These are phyloP conservation scores for Ogataea haglerorum DNA, from an alignment of 805 yeast species.

Conservation along the genomic window DNA sequence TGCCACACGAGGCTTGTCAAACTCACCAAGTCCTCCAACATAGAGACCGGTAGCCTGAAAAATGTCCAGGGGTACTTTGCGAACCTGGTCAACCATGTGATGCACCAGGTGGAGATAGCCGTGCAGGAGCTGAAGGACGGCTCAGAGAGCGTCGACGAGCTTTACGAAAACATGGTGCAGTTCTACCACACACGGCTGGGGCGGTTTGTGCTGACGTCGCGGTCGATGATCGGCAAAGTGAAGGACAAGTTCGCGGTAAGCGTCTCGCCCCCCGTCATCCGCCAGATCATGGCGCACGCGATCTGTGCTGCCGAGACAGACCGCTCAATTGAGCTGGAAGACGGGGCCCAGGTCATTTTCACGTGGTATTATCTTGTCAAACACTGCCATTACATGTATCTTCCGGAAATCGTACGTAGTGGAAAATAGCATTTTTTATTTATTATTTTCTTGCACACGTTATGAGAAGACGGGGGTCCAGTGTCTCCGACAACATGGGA, in stretches of 20 bases:
- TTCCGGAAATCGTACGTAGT: conserved; percentile 4
- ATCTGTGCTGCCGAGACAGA: background rate
- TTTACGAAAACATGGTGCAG: background rate
- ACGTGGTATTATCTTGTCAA: conserved; percentile 2
- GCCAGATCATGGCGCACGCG: background rate
- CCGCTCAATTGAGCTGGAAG: background rate
- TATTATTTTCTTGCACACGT: conserved; percentile 12
- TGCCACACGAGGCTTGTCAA: conserved; percentile 20
- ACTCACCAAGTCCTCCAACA: conserved; percentile 22
- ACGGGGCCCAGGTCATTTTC: background rate
- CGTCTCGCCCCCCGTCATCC: background rate
- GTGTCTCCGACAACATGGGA: conserved; percentile 20
- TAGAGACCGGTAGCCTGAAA: conserved; percentile 17
- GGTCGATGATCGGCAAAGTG: background rate
- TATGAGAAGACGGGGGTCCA: conserved; percentile 24
- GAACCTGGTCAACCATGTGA: background rate
- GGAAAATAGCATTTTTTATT: conserved; percentile 2
- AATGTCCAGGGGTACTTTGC: background rate
- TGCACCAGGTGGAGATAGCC: background rate
- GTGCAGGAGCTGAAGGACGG: background rate
- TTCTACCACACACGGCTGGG: background rate
- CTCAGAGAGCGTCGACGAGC: background rate
- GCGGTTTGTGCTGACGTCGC: background rate
- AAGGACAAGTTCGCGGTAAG: background rate
- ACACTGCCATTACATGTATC: conserved; percentile 3